Base-by-base conservation (phyloP, 352 stramenopile species). In the Globisporangium ultimum region DNA sequence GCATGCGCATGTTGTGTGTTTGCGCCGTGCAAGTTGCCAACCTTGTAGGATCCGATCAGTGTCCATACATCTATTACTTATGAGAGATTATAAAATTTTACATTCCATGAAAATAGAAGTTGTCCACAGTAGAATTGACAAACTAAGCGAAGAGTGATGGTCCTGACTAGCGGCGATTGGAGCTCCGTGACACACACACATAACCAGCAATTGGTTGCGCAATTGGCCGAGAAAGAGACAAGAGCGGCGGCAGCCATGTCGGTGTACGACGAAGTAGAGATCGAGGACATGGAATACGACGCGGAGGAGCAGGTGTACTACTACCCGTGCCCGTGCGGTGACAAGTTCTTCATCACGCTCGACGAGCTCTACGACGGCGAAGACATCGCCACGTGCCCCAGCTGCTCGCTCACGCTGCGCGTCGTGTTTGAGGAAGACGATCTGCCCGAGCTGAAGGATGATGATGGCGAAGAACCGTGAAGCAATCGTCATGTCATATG, bases 261-360 rank as follows among this genome's bases (percentile, higher is more conserved):
- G 40, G 80, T 99, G 55, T 99, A 99, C 76, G 97, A 99, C 78
- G 97, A 99, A 75, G 92, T 99, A 38, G 93, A 98, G 83, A 97
- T 99, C 65, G 93, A 98, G 74, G 96, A 99, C 71, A 98, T 99
- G 92, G 87, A 93, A 53, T 99, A 94, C 76, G 84, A 99, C 65
- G 83, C 80, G n/a, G 78, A 91, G 7, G 91, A 96, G 58, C 79
- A 96, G 63, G 83, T 91, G 51, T 99, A 98, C 70, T 97, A 93
- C 60, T 99, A 99, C 67, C 95, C 92, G 24, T 99, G 97, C 77
- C 97, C 97, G 7, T 99, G 97, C 67, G 97, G 97, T 18, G 97
- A 99, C 68, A 88, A 87, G 56, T 96, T 96, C 67, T 90, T 83
- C 67, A 94, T 95, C 65, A 74, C 83, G 24, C 67, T 96, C 28